These are phyloP conservation scores for Fusarium subglutinans DNA, from an alignment of 2,329 filamentous ascomycete species.

Conservation along the genomic window DNA sequence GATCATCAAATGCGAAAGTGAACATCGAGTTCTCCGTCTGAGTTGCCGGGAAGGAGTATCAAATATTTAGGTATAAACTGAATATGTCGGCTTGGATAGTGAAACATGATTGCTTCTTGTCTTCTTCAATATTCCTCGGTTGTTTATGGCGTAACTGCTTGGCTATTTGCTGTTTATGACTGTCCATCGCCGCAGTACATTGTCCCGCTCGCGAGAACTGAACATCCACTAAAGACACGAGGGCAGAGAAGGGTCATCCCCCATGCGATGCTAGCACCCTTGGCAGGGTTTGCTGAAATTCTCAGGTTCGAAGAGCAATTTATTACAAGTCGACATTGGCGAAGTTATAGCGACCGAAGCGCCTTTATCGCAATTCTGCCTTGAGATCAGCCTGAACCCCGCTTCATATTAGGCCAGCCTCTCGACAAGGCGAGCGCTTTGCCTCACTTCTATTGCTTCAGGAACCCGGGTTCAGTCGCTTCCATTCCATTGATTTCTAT, in stretches of 20 bases:
- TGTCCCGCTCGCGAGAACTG: accelerated
- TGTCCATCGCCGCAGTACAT: accelerated
- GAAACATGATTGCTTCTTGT: accelerated
- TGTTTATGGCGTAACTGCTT: not conserved
- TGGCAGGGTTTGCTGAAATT: too few relatives aligned
- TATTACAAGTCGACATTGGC: too few relatives aligned
- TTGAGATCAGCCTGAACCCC: not conserved
- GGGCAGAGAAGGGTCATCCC: accelerated
- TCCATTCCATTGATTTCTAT: too few relatives aligned
- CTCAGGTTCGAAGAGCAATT: accelerated
- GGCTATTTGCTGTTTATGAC: not conserved
- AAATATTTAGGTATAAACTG: not conserved
- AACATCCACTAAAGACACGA: accelerated
- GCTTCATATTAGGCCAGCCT: not conserved
- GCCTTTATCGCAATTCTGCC: not conserved
- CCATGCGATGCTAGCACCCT: accelerated
- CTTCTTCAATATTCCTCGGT: not conserved
- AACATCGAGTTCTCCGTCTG: not conserved
- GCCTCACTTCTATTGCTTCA: not conserved
- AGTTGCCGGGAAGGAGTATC: not conserved
- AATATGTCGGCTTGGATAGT: not conserved
- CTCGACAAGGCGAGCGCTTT: not conserved
- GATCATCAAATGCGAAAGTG: not conserved
- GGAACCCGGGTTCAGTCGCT: accelerated
- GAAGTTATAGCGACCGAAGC: not conserved